Evolutionary conservation across 352 stramenopile genomes (phyloP), one percentile per base, ranked within the genome.

Genomic region (Phytophthora melonis): DNA sequence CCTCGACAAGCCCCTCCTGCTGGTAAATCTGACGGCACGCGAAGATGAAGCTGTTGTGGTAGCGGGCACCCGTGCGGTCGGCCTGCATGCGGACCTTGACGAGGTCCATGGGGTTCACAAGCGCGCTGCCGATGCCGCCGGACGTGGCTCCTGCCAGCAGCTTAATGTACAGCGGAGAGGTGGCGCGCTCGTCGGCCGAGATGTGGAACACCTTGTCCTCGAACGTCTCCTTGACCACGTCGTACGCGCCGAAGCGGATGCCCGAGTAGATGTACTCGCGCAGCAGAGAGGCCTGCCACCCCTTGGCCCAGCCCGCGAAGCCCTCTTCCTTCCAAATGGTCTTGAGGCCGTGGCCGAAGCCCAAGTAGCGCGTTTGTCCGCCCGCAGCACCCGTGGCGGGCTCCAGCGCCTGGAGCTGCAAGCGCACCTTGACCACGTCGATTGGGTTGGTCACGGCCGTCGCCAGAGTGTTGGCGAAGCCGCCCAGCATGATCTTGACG

Each of bases 101-200:
- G 23, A 95, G 70, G 55, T 95, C 86, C 74, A 87, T 88, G n/a
- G 88, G 88, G 69, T 91, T 95, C 43, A 86, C 81, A 5, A 95
- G 72, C 45, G 81, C 80, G 30, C 77, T 87, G 27, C 86, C 88
- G 11, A 93, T 69, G 1, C 79, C 82, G 2, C 86, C 86, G 4
- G 83, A 82, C 7, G 80, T 88, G 14, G 87, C 81, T 23, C 85
- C 86, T 0, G 81, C 81, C 13, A 84, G 60, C 25, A 95, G 68
- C 68, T 92, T 92, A 58, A 89, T 86, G 70, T 85, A 88, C 30
- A 89, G 61, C 55, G 82, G 78, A 18, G 80, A 83, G 60, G 74
- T 86, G 27, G 72, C 70, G 34, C 74, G 74, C 19, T 84, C 71
- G 47, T 71, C 58, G 3, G 61, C 65, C n/a, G 78, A 67, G 45